Conservation (phyloP, 768 basidiomycete genomes). For the Boletus coccyginus region DNA sequence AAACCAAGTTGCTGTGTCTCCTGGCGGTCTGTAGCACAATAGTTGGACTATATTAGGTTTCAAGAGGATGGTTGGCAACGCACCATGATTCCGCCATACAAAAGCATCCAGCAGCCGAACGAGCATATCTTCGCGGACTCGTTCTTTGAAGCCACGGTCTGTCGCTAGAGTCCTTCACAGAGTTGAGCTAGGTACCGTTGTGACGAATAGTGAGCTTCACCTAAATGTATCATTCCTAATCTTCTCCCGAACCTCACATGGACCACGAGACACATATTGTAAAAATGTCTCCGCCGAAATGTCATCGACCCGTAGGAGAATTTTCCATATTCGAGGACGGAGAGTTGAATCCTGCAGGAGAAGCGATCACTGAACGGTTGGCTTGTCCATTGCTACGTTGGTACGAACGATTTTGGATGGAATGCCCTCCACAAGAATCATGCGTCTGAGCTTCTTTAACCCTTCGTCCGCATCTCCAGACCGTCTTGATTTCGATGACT, state of each 20-base stretch:
- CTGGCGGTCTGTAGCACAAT: slow-evolving; percentile 55
- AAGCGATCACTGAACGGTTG: slow-evolving; percentile 1
- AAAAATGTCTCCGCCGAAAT: slow-evolving; percentile 75
- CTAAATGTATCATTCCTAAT: slow-evolving; percentile 97
- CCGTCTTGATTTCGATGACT: slow-evolving; percentile 61
- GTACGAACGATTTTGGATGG: slow-evolving; percentile 70
- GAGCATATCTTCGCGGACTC: slow-evolving; percentile 95
- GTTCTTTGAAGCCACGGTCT: slow-evolving; percentile 95
- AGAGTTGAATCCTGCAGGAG: slow-evolving; percentile 67
- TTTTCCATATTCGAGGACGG: slow-evolving; percentile 93
- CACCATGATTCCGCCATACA: slow-evolving; percentile 93
- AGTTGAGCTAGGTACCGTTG: not conserved
- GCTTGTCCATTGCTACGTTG: not conserved
- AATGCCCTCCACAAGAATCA: slow-evolving; percentile 90
- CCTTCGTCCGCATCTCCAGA: slow-evolving; percentile 73
- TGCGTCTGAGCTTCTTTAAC: slow-evolving; percentile 78
- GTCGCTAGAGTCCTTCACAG: slow-evolving; percentile 77
- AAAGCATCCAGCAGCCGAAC: slow-evolving; percentile 96
- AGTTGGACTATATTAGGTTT: not conserved
- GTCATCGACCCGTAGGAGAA: slow-evolving; percentile 79
- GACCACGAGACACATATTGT: slow-evolving; percentile 76
- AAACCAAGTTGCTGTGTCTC: slow-evolving; percentile 81
- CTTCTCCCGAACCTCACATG: slow-evolving; percentile 86
- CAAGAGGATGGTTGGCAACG: slow-evolving; percentile 7
- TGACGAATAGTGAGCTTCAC: slow-evolving; percentile 36